A percentile compares a stretch with the other conserved stretches of the same genome.
Conservation (phyloP, 1,284 basidiomycete species). For the Ustilago loliicola region DNA sequence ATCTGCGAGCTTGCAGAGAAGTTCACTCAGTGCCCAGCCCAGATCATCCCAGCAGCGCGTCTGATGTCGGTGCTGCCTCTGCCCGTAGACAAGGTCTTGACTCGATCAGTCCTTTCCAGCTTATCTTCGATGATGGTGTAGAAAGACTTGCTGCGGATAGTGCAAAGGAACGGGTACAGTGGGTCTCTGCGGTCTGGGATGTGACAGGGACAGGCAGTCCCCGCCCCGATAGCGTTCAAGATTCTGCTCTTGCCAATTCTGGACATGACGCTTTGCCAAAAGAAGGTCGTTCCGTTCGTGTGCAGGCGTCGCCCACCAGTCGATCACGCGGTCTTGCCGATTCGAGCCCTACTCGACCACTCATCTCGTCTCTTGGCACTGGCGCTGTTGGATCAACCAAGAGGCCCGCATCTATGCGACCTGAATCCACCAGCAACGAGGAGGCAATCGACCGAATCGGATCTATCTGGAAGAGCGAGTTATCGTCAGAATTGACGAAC, state of each 20-base stretch:
- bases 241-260: slow-evolving; percentile 26
- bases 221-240: slow-evolving; percentile 18
- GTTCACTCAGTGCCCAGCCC: slow-evolving; percentile 63
- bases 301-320: slow-evolving; percentile 11
- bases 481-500: slow-evolving; percentile 47
- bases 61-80: slow-evolving; percentile 51
- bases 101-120: slow-evolving; percentile 59
- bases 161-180: slow-evolving; percentile 58
- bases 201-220: slow-evolving; percentile 21
- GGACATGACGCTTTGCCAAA: slow-evolving; percentile 16
- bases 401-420: slow-evolving; percentile 26
- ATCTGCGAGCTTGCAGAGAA: slow-evolving; percentile 59
- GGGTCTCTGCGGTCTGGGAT: slow-evolving; percentile 56
- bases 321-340: slow-evolving; percentile 9
- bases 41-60: slow-evolving; percentile 52
- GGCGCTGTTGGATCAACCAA: slow-evolving; percentile 20
- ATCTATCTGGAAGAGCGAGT: slow-evolving; percentile 56
- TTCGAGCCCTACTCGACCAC: slow-evolving; percentile 15
- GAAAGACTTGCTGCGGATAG: slow-evolving; percentile 60
- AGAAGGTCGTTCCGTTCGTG: background rate
- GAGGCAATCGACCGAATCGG: slow-evolving; percentile 53
- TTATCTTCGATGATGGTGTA: slow-evolving; percentile 67
- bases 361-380: slow-evolving; percentile 15
- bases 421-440: slow-evolving; percentile 33
- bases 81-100: slow-evolving; percentile 53